Conservation (phyloP, 2,329 filamentous ascomycete species). For the Rutstroemia sp. region DNA sequence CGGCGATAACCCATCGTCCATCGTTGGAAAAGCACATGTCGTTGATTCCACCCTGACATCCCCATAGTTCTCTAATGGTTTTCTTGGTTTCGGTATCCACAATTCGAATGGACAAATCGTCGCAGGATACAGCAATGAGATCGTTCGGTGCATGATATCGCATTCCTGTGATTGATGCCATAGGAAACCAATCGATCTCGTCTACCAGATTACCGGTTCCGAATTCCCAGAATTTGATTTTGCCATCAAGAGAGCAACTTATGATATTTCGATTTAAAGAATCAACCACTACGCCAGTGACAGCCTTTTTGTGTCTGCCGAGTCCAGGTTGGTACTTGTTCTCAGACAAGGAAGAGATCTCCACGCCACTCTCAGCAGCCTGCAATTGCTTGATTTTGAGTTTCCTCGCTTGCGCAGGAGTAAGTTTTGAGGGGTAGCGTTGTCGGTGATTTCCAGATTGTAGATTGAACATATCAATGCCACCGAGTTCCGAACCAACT, state of each 20-base stretch:
- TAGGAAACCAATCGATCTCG: slow-evolving; percentile 76
- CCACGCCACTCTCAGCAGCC: slow-evolving; percentile 20
- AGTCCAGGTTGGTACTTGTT: slow-evolving; percentile 35
- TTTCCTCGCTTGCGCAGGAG: slow-evolving; percentile 70
- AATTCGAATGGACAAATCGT: slow-evolving; percentile 80
- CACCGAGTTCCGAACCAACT: slow-evolving; percentile 74
- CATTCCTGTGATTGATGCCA: slow-evolving; percentile 67
- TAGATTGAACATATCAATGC: slow-evolving; percentile 92
- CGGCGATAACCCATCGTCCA: slow-evolving; percentile 86
- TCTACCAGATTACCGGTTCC: slow-evolving; percentile 70
- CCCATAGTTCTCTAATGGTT: slow-evolving; percentile 89
- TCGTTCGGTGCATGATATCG: slow-evolving; percentile 79
- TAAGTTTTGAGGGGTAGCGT: slow-evolving; percentile 74
- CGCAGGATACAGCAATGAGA: slow-evolving; percentile 79
- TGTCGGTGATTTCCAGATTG: slow-evolving; percentile 88
- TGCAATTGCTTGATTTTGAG: slow-evolving; percentile 57
- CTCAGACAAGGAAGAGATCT: slow-evolving; percentile 11
- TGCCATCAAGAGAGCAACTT: slow-evolving; percentile 84
- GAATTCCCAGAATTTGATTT: slow-evolving; percentile 97
- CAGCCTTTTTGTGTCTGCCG: slow-evolving; percentile 70
- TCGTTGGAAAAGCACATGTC: slow-evolving; percentile 88
- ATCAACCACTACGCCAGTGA: slow-evolving; percentile 85
- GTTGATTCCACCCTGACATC: slow-evolving; percentile 63
- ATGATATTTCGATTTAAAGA: slow-evolving; percentile 80
- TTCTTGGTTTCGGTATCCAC: slow-evolving; percentile 87